Evolutionary conservation across 2,329 filamentous ascomycete genomes (phyloP).

Genomic region (Alternaria angustiovoidea): DNA sequence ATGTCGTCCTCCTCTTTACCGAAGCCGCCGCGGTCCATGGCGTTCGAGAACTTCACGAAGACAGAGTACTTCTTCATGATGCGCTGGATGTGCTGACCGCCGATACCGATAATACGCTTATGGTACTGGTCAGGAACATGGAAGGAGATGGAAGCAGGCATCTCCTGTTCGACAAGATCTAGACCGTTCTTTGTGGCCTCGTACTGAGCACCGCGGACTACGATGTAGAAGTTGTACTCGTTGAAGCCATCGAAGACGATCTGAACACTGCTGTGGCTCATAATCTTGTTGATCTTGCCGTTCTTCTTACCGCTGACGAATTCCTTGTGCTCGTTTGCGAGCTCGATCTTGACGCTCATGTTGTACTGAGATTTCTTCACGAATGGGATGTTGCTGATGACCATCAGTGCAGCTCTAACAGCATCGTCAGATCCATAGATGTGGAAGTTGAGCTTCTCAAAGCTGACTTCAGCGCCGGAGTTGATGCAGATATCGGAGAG

Average conservation of each 20-base stretch:
- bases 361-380: slow-evolving; percentile 87
- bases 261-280: slow-evolving; percentile 99
- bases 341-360: slow-evolving; percentile 96
- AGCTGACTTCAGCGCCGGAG: slow-evolving; percentile 92
- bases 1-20: slow-evolving; percentile 97
- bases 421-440: slow-evolving; percentile 96
- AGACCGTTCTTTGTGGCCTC: slow-evolving; percentile 94
- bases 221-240: slow-evolving; percentile 99
- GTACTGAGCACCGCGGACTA: slow-evolving; percentile 90
- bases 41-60: slow-evolving; percentile 99
- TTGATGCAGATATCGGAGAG: slow-evolving; percentile 95
- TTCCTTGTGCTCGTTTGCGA: slow-evolving; percentile 99
- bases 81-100: slow-evolving; percentile 96
- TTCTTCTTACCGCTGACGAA: slow-evolving; percentile 99
- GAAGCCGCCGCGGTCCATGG: slow-evolving; percentile 94
- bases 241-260: slow-evolving; percentile 99
- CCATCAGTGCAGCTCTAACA: slow-evolving; percentile 92
- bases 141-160: slow-evolving; percentile 99
- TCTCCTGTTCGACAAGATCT: slow-evolving; percentile 94
- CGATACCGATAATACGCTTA: slow-evolving; percentile 98
- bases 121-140: slow-evolving; percentile 99
- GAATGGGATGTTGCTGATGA: slow-evolving; percentile 91
- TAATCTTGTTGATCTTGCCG: slow-evolving; percentile 99
- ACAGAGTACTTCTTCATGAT: slow-evolving; percentile 99
- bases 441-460: slow-evolving; percentile 92